These are phyloP conservation scores for Psilocybe cyanescens DNA, from an alignment of 768 basidiomycete species.

Conservation along the genomic window DNA sequence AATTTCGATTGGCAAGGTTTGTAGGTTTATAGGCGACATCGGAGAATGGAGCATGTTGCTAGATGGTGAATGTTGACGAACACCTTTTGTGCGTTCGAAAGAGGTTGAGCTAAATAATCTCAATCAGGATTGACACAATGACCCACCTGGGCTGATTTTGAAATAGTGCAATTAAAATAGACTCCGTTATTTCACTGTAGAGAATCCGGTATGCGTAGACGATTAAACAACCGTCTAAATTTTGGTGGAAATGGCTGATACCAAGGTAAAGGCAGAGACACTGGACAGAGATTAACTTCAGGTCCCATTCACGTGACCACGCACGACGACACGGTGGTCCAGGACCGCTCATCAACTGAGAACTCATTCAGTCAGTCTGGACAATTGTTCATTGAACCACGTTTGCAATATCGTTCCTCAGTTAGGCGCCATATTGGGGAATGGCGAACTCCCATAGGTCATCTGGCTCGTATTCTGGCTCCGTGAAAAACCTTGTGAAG, in stretches of 20 bases:
- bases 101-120: neutral
- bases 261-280: neutral
- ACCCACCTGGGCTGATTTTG: neutral
- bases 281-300: conserved; percentile 6
- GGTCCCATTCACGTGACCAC: conserved; percentile 4
- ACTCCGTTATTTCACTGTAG: too few species aligned
- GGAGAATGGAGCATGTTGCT: neutral
- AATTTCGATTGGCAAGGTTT: conserved; percentile 42
- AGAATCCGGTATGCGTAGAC: neutral
- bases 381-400: neutral
- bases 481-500: conserved; percentile 27
- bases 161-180: neutral
- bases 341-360: neutral
- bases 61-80: neutral
- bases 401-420: neutral
- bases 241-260: conserved; percentile 7
- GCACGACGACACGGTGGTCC: neutral
- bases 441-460: conserved; percentile 25
- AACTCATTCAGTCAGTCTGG: neutral
- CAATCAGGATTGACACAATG: neutral
- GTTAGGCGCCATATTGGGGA: neutral
- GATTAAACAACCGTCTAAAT: neutral
- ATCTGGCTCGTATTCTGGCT: conserved; percentile 32
- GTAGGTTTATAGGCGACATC: conserved; percentile 25
- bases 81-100: neutral